Base-by-base conservation (phyloP, 176 grass and related monocot genomes). In the Oryza coarctata region DNA sequence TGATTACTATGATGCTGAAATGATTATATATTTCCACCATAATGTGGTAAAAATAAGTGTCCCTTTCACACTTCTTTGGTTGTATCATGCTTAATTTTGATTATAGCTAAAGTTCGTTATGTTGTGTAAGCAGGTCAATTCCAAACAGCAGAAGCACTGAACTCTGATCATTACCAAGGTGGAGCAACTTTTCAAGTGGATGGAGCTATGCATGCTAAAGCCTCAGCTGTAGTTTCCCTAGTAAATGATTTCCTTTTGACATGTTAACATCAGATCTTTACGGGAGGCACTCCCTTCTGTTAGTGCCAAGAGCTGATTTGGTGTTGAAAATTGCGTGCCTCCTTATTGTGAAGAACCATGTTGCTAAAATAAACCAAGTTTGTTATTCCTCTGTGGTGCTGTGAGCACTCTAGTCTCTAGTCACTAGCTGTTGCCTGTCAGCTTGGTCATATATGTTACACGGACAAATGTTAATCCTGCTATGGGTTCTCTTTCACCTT, bases 111-210 rank as follows among this genome's bases (percentile, higher is more conserved):
- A 86, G 83, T 90, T 83, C 13, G 79, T 90, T 90, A 83, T 90
- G 88, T 65, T 61, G 36, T 90, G 74, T 83, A 50, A 68, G 73
- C 38, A 73, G 36, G 69, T 78, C 35, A 33, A 82, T 75, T 67
- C 71, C 34, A 15, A 77, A 68, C 73, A 35, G 67, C 78, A 67
- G 73, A 82, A 67, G 83, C 88, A 86, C 78, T 45, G 66, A 86
- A 3, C 6, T 60, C 71, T 72, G 78, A 20, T 86, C 68, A 86
- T 65, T 79, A 86, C 23, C 88, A 86, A 74, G 74, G 61, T 86
- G 88, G 83, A 86, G 73, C 61, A 83, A 74, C 88, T 90, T 90
- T 83, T 82, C 79, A 83, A 86, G 88, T 90, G 78, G 74, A 90
- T 63, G 68, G 74, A 78, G 68, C 73, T 73, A 74, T 73, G 73